These are phyloP conservation scores for button mushroom (Agaricus bisporus) DNA, from an alignment of 768 basidiomycete species.

Conservation along the genomic window DNA sequence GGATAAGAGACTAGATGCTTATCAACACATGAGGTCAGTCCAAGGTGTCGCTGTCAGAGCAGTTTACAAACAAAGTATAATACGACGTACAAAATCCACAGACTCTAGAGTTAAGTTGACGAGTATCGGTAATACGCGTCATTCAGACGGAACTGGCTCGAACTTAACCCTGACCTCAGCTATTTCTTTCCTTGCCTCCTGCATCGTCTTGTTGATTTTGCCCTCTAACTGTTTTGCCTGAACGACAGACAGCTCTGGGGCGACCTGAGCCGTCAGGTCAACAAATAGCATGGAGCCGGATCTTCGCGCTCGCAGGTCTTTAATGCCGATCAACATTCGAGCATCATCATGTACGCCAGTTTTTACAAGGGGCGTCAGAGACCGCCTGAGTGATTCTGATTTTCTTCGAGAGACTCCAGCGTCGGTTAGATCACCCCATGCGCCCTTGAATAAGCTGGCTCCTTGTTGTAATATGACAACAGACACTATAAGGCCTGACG, in stretches of 20 bases:
- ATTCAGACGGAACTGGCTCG: conserved; percentile 27
- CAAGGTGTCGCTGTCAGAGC: neutral
- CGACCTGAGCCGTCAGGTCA: conserved; percentile 74
- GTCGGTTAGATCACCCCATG: conserved; percentile 80
- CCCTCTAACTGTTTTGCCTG: conserved; percentile 58
- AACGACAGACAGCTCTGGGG: conserved; percentile 46
- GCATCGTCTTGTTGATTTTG: conserved; percentile 50
- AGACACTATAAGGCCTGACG: conserved; percentile 79
- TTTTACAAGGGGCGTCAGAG: conserved; percentile 49
- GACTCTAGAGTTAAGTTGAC: neutral
- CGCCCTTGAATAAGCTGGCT: conserved; percentile 54
- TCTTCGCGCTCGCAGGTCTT: conserved; percentile 63
- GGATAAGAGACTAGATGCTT: neutral
- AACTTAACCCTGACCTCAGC: conserved; percentile 70
- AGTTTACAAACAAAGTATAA: neutral
- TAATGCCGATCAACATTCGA: conserved; percentile 37
- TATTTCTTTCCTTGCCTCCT: conserved; percentile 55
- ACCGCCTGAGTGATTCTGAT: conserved; percentile 43
- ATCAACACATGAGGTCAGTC: neutral
- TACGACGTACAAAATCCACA: neutral
- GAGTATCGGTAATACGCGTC: neutral
- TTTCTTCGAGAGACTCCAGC: conserved; percentile 63
- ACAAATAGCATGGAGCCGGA: conserved; percentile 80
- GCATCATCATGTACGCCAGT: conserved; percentile 15
- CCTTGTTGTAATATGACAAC: conserved; percentile 82